phyloP scores from a whole-genome alignment of 495 filamentous ascomycete species.

The Neurospora sp. region DNA sequence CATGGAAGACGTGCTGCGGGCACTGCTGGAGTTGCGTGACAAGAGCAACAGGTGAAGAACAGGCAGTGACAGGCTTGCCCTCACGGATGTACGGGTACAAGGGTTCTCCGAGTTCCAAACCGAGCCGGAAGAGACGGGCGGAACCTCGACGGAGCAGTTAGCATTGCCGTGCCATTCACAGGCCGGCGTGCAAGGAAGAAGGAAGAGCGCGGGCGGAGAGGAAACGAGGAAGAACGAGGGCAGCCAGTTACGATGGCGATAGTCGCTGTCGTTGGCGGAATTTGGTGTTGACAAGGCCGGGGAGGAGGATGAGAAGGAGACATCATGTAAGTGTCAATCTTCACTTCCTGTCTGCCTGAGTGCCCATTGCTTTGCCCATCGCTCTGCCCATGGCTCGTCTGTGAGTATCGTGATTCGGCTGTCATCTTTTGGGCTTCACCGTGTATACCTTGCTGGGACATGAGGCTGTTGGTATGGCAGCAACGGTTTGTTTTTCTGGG shows the following conservation, averaged over 20 bases:
- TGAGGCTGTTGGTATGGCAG: background rate
- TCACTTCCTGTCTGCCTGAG: no score
- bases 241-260: background rate
- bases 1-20: constrained; percentile 3
- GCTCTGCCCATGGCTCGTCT: background rate
- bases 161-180: background rate
- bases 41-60: background rate
- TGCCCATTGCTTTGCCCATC: no score
- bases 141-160: background rate
- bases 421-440: background rate
- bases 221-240: background rate
- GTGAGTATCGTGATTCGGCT: background rate
- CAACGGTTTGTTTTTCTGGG: background rate
- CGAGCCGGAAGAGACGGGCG: background rate
- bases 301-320: background rate
- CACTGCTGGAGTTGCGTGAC: background rate
- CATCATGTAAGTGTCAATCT: no score
- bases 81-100: background rate
- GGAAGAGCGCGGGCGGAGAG: background rate
- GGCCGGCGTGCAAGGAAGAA: background rate
- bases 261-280: background rate
- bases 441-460: background rate
- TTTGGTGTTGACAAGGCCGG: background rate
- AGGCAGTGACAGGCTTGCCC: background rate
- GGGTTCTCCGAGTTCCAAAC: background rate